Base-by-base conservation (phyloP, 805 yeast species). In the Torulaspora indica region DNA sequence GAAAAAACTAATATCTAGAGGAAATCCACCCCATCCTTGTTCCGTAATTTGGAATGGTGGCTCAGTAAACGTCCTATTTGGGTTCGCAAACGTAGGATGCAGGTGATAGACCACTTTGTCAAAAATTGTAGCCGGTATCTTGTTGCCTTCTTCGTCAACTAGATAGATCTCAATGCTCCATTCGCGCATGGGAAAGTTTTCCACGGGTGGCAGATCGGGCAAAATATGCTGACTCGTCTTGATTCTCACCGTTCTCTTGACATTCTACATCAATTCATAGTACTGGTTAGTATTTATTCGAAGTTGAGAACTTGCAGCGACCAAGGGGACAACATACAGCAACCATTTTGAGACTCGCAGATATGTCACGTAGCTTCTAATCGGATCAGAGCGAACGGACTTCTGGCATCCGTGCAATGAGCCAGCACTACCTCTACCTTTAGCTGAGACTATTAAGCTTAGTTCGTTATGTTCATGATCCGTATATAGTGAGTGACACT, bases 11-110 rank as follows among this genome's bases (percentile, higher is more conserved):
- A 93, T 81, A 30, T 85, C 85, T 62, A 93, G 76, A 60, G 90
- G 96, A 59, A 91, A 91, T 54, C 91, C 98, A 64, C 98, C 98
- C 98, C 98, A 91, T 40, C 98, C 98, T 69, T 87, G 82, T 65
- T 91, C 98, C 58, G 80, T 85, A 45, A 91, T 83, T 60, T 69
- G 77, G 69, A 90, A 91, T 8, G 98, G 98, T 8, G 85, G 77
- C 58, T 81, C 82, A 59, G 85, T 86, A 61, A 88, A 64, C 9
- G 83, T 73, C 63, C 97, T 78, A 51, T 78, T 82, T 8, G 98
- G 98, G 64, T 89, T 89, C 39, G 79, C 79, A 69, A 91, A 91
- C 8, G 98, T 93, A 39, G 97, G 98, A 70, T 91, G 98, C 52
- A 93, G 75, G 55, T 88, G 82, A 66, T 91, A 91, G 4, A 95